A percentile compares a stretch with the other conserved stretches of the same genome.
Conservation (phyloP, 2,329 filamentous ascomycete genomes). For the Truncatella angustata region DNA sequence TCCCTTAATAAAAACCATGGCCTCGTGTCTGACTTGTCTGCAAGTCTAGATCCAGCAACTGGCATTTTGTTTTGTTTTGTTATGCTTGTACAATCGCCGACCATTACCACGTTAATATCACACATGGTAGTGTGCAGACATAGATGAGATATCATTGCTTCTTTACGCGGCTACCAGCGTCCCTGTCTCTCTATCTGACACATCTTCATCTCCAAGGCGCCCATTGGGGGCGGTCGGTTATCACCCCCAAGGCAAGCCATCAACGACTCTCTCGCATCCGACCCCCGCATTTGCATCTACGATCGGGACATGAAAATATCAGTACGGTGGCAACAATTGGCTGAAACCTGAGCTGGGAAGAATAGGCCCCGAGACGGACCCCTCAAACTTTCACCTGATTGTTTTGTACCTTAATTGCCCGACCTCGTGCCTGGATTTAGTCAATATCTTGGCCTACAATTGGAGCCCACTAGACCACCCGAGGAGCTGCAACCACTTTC, state of each 20-base stretch:
- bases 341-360: too few relatives aligned
- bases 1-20: background rate
- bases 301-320: background rate
- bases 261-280: background rate
- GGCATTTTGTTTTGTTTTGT: too few relatives aligned
- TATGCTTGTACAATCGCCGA: too few relatives aligned
- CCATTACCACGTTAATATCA: too few relatives aligned
- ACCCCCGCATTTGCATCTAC: background rate
- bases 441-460: background rate
- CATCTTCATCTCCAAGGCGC: background rate
- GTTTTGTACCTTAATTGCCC: background rate
- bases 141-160: background rate
- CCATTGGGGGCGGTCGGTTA: background rate
- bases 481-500: background rate
- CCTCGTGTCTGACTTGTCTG: too few relatives aligned
- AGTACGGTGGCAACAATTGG: too few relatives aligned
- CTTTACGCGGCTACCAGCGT: background rate
- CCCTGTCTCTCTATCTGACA: constrained; percentile 4
- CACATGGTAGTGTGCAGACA: too few relatives aligned
- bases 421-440: background rate
- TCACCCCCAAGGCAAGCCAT: background rate
- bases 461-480: background rate
- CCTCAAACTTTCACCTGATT: background rate
- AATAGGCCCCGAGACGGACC: too few relatives aligned
- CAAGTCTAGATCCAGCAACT: too few relatives aligned